Conservation (phyloP, 2,329 filamentous ascomycete species). For the Diaporthe destruens region DNA sequence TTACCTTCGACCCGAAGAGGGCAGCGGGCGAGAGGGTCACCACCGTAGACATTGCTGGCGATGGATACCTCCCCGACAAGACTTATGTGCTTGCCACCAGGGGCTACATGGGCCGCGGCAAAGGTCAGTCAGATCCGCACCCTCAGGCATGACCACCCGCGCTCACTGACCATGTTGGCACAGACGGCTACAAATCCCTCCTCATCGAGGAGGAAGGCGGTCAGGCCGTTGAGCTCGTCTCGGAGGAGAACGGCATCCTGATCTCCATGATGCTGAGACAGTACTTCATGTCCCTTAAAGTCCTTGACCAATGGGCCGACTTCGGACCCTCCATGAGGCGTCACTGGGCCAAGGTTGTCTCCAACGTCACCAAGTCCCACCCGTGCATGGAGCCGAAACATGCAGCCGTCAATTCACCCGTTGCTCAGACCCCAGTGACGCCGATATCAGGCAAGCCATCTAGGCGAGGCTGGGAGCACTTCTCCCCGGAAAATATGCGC, state of each 20-base stretch:
- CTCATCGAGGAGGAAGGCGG: slow-evolving; percentile 84
- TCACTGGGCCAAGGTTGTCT: slow-evolving; percentile 77
- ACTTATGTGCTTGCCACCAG: slow-evolving; percentile 82
- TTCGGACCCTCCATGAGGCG: slow-evolving; percentile 72
- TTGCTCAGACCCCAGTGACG: slow-evolving; percentile 7
- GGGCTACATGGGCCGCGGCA: slow-evolving; percentile 90
- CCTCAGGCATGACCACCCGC: not conserved
- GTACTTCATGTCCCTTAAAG: slow-evolving; percentile 89
- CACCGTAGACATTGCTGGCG: slow-evolving; percentile 70
- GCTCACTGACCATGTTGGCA: slow-evolving; percentile 42
- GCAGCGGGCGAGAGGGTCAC: slow-evolving; percentile 73
- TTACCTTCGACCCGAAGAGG: slow-evolving; percentile 76
- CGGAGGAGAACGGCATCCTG: slow-evolving; percentile 87
- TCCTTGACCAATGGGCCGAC: slow-evolving; percentile 82
- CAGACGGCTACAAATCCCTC: slow-evolving; percentile 82
- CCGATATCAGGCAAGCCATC: slow-evolving; percentile 13
- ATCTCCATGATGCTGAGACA: slow-evolving; percentile 89
- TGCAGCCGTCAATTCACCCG: slow-evolving; percentile 20
- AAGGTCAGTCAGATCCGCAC: slow-evolving; percentile 56
- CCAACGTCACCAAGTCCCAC: slow-evolving; percentile 63
- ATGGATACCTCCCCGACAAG: slow-evolving; percentile 71
- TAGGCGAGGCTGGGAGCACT: slow-evolving; percentile 52
- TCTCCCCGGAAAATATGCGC: slow-evolving; percentile 53
- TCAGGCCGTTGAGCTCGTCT: slow-evolving; percentile 80
- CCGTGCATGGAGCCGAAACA: slow-evolving; percentile 41